Conservation (phyloP, 2,329 filamentous ascomycete species). For the Apiospora rasikravindrae region DNA sequence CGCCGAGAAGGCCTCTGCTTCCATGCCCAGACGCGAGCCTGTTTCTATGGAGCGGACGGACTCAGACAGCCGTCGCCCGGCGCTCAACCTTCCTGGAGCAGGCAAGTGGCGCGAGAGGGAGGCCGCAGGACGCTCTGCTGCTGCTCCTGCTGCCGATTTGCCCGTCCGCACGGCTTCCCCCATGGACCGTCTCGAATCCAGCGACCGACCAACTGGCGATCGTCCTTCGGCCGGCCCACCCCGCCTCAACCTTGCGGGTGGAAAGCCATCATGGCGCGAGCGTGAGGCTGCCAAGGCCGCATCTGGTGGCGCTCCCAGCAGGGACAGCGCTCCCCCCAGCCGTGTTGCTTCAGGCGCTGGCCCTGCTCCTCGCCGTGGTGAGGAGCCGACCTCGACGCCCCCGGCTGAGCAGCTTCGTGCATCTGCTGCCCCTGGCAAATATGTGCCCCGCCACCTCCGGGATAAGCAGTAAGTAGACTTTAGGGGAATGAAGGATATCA, state of each 20-base stretch:
- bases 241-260: slow-evolving; percentile 57
- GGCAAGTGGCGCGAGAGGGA: slow-evolving; percentile 52
- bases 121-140: slow-evolving; percentile 32
- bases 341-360: slow-evolving; percentile 14
- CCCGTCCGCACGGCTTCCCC: slow-evolving; percentile 34
- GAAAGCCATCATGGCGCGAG: slow-evolving; percentile 62
- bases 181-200: slow-evolving; percentile 46
- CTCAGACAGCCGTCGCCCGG: slow-evolving; percentile 31
- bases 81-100: slow-evolving; percentile 38
- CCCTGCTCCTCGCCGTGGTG: not conserved
- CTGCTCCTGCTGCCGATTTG: slow-evolving; percentile 41
- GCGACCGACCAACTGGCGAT: slow-evolving; percentile 48
- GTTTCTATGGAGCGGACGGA: slow-evolving; percentile 44
- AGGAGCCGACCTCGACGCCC: slow-evolving; percentile 37
- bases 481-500: slow-evolving; percentile 27
- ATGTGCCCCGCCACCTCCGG: slow-evolving; percentile 56
- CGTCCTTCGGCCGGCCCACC: slow-evolving; percentile 47
- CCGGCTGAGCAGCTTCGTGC: slow-evolving; percentile 56
- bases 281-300: slow-evolving; percentile 56
- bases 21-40: slow-evolving; percentile 45
- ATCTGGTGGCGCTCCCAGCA: slow-evolving; percentile 34
- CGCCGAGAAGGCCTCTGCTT: slow-evolving; percentile 64
- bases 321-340: slow-evolving; percentile 25
- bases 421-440: slow-evolving; percentile 62
- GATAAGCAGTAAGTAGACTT: slow-evolving; percentile 43